phyloP scores from a whole-genome alignment of 768 basidiomycete species.

The Hysterangium stoloniferum region DNA sequence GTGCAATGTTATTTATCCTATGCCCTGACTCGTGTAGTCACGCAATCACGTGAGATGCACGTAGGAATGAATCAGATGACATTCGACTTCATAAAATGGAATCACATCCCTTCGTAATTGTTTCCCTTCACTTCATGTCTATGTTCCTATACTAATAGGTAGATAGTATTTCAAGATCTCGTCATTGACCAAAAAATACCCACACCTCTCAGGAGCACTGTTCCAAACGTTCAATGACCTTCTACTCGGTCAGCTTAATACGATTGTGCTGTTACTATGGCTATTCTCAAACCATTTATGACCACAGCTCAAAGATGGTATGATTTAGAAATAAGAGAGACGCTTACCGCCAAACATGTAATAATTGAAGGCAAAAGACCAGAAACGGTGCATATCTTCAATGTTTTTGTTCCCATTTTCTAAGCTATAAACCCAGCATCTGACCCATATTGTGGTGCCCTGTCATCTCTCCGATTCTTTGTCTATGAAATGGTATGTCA shows the following conservation, averaged over 20 bases:
- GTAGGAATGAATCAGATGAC: background rate
- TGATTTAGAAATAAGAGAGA: conserved; percentile 54
- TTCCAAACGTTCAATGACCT: conserved; percentile 78
- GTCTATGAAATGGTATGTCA: conserved; percentile 49
- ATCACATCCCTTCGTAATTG: conserved; percentile 1
- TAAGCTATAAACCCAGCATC: background rate
- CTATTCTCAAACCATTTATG: conserved; percentile 1
- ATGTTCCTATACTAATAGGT: background rate
- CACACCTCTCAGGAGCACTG: conserved; percentile 47
- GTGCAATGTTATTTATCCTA: background rate
- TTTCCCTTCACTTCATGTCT: background rate
- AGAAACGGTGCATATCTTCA: conserved; percentile 33
- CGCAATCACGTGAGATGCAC: background rate
- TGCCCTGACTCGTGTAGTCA: background rate
- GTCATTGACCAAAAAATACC: conserved; percentile 50
- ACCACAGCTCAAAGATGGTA: conserved; percentile 64
- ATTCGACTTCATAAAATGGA: background rate
- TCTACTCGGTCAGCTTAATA: conserved; percentile 39
- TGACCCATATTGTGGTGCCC: conserved; percentile 38
- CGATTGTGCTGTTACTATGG: background rate
- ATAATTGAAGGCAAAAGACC: conserved; percentile 54
- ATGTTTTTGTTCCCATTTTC: background rate
- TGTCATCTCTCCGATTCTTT: conserved; percentile 61
- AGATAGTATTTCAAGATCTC: conserved; percentile 41
- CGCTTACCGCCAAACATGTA: conserved; percentile 42